Conservation (phyloP, 116 monocot species). For the Posidonia oceanica region DNA sequence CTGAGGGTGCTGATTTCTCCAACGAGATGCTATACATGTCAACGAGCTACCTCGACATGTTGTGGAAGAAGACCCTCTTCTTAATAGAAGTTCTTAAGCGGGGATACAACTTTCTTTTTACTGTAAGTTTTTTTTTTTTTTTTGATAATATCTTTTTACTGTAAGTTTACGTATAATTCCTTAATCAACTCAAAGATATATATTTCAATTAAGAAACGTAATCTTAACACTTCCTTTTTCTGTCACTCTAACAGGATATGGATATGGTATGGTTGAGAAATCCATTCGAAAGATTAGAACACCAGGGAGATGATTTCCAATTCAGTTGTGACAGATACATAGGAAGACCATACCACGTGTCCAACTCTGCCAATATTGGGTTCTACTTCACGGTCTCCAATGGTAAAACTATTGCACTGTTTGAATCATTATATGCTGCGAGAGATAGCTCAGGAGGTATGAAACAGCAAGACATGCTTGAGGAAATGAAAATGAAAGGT, state of each 20-base stretch:
- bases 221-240: not conserved
- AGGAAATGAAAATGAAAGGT: not conserved
- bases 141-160: too few relatives aligned
- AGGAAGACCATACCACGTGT: conserved; percentile 13
- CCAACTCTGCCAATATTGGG: conserved; percentile 48
- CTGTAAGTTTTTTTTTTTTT: too few relatives aligned
- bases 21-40: conserved; percentile 40
- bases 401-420: conserved; percentile 35
- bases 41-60: conserved; percentile 35
- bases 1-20: conserved; percentile 29
- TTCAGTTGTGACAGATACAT: conserved; percentile 45
- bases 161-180: not conserved
- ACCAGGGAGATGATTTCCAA: conserved; percentile 40
- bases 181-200: not conserved
- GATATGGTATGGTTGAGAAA: conserved; percentile 68
- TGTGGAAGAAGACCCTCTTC: conserved; percentile 54
- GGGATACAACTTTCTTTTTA: conserved; percentile 72
- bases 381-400: conserved; percentile 49
- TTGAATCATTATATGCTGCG: conserved; percentile 34
- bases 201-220: too few relatives aligned
- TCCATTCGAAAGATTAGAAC: conserved; percentile 29
- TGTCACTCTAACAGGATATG: conserved; percentile 36
- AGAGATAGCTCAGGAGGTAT: conserved; percentile 23
- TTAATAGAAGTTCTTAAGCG: conserved; percentile 43
- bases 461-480: conserved; percentile 21